Evolutionary conservation across 192 early-diverging fungal species (phyloP).

Genomic region (Mortierella antarctica): DNA sequence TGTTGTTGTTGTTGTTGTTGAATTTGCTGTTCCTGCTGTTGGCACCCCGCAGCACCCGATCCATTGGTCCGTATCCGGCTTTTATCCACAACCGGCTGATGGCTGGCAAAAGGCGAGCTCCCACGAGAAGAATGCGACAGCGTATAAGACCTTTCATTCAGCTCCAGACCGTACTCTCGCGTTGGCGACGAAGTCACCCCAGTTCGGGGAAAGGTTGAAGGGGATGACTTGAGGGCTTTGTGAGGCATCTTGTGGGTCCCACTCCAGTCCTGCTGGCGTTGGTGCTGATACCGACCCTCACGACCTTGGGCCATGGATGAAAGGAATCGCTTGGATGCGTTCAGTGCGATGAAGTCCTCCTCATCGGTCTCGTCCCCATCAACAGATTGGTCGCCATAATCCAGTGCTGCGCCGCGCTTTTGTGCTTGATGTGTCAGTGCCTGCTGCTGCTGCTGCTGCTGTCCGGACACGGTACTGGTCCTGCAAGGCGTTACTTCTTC

Average conservation of each 20-base stretch:
- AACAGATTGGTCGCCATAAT: not conserved
- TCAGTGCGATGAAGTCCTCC: conserved; percentile 24
- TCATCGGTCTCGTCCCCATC: conserved; percentile 50
- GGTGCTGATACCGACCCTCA: not conserved
- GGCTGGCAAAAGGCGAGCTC: not conserved
- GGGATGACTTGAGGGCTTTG: conserved; percentile 18
- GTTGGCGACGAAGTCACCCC: conserved; percentile 24
- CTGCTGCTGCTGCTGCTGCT: not conserved
- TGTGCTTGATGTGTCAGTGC: conserved; percentile 29
- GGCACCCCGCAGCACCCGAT: not conserved
- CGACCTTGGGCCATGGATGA: not conserved
- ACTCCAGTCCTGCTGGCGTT: conserved; percentile 3
- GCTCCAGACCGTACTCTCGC: conserved; percentile 20
- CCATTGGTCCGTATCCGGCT: conserved; percentile 16
- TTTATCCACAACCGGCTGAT: conserved; percentile 20
- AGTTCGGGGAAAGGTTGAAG: conserved; percentile 16
- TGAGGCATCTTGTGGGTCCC: conserved; percentile 7
- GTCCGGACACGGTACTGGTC: not conserved
- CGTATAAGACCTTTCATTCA: not conserved
- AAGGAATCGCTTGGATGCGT: not conserved
- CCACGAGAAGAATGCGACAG: not conserved
- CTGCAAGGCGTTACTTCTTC: conserved; percentile 3
- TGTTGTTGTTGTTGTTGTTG: not conserved
- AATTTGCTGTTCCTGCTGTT: not conserved
- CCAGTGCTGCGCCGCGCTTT: conserved; percentile 26